Conservation (phyloP, 495 filamentous ascomycete species). For the Neurospora sp. region DNA sequence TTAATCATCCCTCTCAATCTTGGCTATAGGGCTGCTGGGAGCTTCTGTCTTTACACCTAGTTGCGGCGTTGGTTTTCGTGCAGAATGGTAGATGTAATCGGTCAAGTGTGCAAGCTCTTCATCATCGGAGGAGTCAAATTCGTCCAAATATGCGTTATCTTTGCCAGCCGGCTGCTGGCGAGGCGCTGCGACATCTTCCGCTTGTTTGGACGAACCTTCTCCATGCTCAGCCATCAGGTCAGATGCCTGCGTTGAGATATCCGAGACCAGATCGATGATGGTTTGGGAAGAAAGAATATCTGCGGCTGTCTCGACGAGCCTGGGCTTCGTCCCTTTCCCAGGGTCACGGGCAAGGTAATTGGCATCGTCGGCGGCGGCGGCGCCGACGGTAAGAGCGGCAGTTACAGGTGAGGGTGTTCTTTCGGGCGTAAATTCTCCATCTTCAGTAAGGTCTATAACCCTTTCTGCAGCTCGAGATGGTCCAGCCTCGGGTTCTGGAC, state of each 20-base stretch:
- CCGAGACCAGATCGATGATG: not conserved
- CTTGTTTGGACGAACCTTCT: not conserved
- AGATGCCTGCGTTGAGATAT: not conserved
- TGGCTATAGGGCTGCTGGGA: not conserved
- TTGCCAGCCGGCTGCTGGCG: not conserved
- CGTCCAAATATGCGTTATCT: not conserved
- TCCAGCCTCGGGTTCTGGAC: not conserved
- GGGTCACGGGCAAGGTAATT: not conserved
- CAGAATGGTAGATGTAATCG: not conserved
- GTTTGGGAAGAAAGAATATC: not conserved
- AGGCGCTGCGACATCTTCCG: not conserved
- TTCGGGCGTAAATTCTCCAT: not conserved
- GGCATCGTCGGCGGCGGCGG: not conserved
- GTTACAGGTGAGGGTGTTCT: not conserved
- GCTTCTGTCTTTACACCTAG: not conserved
- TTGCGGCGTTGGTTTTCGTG: not conserved
- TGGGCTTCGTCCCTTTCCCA: not conserved
- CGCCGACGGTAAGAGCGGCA: not conserved
- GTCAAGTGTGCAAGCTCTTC: not conserved
- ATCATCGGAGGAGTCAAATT: not conserved
- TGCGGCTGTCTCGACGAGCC: not conserved
- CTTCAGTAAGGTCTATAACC: not conserved
- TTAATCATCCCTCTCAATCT: not conserved
- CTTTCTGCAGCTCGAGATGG: not conserved
- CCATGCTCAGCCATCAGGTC: not conserved